A percentile compares a stretch with the other conserved stretches of the same genome.
Conservation (phyloP, 371 early-diverging fungal species). For the Entomophthora muscae region DNA sequence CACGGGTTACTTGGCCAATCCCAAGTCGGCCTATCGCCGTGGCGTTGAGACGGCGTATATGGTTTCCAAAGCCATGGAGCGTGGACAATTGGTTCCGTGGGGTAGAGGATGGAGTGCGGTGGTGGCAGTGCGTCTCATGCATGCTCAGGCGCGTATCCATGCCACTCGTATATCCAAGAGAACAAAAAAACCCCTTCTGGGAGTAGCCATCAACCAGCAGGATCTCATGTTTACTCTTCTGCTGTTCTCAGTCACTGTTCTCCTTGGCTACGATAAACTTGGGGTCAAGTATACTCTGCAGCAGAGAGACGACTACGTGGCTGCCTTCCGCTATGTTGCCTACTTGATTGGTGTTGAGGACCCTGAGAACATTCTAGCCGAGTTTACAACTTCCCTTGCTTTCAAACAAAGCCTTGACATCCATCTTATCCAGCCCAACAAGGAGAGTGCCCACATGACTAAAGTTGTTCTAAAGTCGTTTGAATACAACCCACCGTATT, state of each 20-base stretch:
- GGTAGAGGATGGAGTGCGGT: not conserved
- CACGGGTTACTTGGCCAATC: not conserved
- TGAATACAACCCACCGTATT: not conserved
- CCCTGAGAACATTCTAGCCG: not conserved
- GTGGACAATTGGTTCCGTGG: not conserved
- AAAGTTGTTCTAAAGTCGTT: not conserved
- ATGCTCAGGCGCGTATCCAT: not conserved
- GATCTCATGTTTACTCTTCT: not conserved
- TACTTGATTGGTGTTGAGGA: not conserved
- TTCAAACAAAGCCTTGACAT: not conserved
- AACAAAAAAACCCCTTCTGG: not conserved
- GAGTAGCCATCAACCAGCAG: not conserved
- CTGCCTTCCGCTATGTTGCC: not conserved
- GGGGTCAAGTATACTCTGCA: not conserved
- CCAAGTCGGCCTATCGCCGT: not conserved
- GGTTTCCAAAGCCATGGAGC: not conserved
- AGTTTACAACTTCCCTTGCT: not conserved
- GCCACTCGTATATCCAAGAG: not conserved
- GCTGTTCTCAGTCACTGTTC: not conserved
- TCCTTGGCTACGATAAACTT: not conserved
- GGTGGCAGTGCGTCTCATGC: not conserved
- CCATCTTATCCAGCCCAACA: not conserved
- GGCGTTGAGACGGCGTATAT: not conserved
- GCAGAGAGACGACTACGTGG: slow-evolving; percentile 1
- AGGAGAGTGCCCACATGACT: not conserved